Conservation (phyloP, 495 filamentous ascomycete species). For the Polyplosphaeria fusca region DNA sequence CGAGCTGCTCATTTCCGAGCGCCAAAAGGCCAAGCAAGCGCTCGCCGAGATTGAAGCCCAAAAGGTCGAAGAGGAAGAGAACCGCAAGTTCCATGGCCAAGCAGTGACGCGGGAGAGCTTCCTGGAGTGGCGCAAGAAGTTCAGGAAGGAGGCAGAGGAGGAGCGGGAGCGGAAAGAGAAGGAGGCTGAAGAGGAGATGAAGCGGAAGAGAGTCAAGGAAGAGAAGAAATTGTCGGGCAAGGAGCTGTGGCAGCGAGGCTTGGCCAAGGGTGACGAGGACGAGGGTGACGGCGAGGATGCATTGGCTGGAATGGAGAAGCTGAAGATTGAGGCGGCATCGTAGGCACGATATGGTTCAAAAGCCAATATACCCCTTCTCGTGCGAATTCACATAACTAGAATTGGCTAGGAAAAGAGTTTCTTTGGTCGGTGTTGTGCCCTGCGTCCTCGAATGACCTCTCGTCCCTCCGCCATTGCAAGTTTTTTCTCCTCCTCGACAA, state of each 20-base stretch:
- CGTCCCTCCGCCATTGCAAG: conserved; percentile 44
- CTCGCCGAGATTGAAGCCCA: conserved; percentile 62
- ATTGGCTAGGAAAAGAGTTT: no score
- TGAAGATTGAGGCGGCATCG: conserved; percentile 56
- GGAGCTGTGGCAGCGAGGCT: conserved; percentile 79
- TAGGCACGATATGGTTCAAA: background rate
- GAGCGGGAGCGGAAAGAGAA: conserved; percentile 58
- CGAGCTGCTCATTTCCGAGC: conserved; percentile 71
- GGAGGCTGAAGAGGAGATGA: conserved; percentile 70
- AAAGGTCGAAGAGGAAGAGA: conserved; percentile 84
- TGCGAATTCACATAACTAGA: background rate
- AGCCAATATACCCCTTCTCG: conserved; percentile 15
- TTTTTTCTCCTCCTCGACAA: conserved; percentile 49
- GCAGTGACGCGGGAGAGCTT: conserved; percentile 82
- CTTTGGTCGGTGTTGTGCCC: no score
- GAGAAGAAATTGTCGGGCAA: conserved; percentile 72
- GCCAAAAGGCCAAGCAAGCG: conserved; percentile 59
- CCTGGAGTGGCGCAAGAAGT: conserved; percentile 73
- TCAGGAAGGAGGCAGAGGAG: conserved; percentile 75
- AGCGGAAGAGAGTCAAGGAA: conserved; percentile 64
- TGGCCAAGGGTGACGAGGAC: conserved; percentile 71
- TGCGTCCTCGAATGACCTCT: no score
- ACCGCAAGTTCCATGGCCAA: conserved; percentile 92
- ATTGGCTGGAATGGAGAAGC: conserved; percentile 61
- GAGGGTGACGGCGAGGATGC: conserved; percentile 61